A percentile compares a stretch with the other conserved stretches of the same genome.
phyloP scores from a whole-genome alignment of 2,329 filamentous ascomycete genomes.

The Huntiella savannae region DNA sequence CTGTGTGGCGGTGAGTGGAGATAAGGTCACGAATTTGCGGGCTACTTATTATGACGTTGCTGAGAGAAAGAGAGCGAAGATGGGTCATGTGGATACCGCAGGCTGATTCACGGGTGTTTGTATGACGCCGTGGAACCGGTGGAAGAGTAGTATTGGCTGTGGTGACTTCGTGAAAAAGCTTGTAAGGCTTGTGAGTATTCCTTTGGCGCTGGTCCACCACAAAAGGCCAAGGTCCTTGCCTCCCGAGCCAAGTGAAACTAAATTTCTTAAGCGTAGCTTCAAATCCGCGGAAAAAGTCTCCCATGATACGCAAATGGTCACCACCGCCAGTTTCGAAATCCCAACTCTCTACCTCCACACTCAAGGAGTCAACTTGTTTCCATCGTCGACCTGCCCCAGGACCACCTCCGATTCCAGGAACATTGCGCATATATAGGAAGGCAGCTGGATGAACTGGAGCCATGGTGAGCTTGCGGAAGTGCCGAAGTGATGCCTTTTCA shows the following conservation, averaged over 20 bases:
- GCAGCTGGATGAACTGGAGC: constrained; percentile 56
- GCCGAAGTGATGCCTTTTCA: constrained; percentile 48
- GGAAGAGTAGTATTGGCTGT: constrained; percentile 38
- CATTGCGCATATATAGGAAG: constrained; percentile 58
- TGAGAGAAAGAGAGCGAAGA: constrained; percentile 48
- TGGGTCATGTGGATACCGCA: constrained; percentile 42
- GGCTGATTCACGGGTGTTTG: neutral
- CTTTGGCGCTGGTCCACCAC: constrained; percentile 30
- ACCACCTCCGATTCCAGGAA: constrained; percentile 53
- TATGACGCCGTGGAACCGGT: constrained; percentile 12
- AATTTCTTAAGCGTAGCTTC: constrained; percentile 47
- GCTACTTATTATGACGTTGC: constrained; percentile 54
- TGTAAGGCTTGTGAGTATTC: constrained; percentile 22
- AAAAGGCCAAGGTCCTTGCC: constrained; percentile 50
- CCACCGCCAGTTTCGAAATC: constrained; percentile 43
- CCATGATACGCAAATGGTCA: constrained; percentile 59
- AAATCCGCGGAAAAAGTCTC: constrained; percentile 60
- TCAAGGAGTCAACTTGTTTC: constrained; percentile 57
- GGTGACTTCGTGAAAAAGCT: constrained; percentile 43
- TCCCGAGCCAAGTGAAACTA: constrained; percentile 59
- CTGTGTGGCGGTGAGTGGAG: constrained; percentile 41
- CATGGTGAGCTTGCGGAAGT: constrained; percentile 51
- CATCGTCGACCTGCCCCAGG: constrained; percentile 55
- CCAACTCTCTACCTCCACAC: constrained; percentile 54
- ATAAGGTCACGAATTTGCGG: constrained; percentile 53